Conservation (phyloP, 177 flowering plant genomes). For the Vitis hybrid region DNA sequence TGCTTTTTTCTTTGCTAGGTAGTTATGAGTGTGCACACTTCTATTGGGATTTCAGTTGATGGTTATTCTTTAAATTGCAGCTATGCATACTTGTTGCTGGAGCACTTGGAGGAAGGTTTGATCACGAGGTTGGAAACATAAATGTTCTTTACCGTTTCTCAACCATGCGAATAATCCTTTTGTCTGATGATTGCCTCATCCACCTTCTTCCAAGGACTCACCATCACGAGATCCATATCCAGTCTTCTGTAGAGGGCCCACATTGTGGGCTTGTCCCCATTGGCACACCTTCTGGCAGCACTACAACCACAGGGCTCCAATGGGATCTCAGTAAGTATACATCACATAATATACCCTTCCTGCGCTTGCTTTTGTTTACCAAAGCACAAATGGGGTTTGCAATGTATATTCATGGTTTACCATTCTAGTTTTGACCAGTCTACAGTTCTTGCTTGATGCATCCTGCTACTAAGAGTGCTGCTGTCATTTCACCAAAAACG, state of each 20-base stretch:
- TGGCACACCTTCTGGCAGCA: conserved; percentile 57
- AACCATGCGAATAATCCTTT: conserved; percentile 56
- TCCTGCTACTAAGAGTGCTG: no score
- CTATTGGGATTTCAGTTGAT: background rate
- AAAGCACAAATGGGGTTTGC: background rate
- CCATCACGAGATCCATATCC: conserved; percentile 69
- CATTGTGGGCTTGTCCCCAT: conserved; percentile 93
- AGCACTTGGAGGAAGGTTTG: conserved; percentile 97
- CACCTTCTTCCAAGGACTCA: conserved; percentile 80
- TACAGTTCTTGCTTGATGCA: no score
- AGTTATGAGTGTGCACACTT: background rate
- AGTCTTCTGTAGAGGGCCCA: conserved; percentile 80
- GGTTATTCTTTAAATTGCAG: conserved; percentile 36
- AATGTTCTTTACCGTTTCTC: conserved; percentile 74
- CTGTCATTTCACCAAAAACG: no score
- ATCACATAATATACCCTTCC: background rate
- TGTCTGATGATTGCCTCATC: conserved; percentile 87
- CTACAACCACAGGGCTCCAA: conserved; percentile 85
- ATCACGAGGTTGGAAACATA: conserved; percentile 88
- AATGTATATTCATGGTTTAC: background rate
- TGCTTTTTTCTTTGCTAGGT: background rate
- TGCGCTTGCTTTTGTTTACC: background rate
- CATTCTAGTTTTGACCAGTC: background rate
- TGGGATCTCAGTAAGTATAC: conserved; percentile 88
- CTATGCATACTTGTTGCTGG: conserved; percentile 86